Conservation (phyloP, 2,329 filamentous ascomycete genomes). For the Furcasterigmium furcatum region DNA sequence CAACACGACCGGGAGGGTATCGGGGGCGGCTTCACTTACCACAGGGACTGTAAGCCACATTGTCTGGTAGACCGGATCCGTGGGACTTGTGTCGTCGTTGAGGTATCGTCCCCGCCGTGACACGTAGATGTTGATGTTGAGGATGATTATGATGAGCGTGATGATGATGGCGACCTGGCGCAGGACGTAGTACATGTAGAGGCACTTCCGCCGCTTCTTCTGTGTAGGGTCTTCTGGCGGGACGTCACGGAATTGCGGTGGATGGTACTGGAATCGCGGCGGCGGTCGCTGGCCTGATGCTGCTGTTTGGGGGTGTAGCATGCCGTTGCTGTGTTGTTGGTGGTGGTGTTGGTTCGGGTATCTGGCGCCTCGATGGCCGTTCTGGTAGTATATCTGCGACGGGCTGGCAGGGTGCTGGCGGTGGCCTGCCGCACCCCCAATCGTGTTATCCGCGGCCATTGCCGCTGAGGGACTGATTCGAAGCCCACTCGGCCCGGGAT, state of each 20-base stretch:
- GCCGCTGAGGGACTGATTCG: not conserved
- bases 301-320: not conserved
- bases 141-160: conserved; percentile 9
- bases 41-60: conserved; percentile 12
- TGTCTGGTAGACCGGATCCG: conserved; percentile 9
- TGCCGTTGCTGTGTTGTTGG: not conserved
- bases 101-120: conserved; percentile 11
- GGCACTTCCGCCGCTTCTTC: conserved; percentile 22
- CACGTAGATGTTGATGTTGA: conserved; percentile 15
- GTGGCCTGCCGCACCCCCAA: not conserved
- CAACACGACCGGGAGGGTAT: not conserved
- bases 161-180: conserved; percentile 35
- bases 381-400: no score
- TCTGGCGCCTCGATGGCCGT: no score
- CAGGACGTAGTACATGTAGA: conserved; percentile 30
- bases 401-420: no score
- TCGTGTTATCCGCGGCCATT: not conserved
- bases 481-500: no score
- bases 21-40: not conserved
- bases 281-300: not conserved
- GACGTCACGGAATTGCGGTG: not conserved
- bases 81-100: conserved; percentile 9
- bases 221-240: conserved; percentile 6
- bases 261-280: conserved; percentile 1
- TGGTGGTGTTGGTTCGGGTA: no score